These are phyloP conservation scores for Trypanosoma theileri DNA, from an alignment of 208 protist genomes.

Conservation along the genomic window DNA sequence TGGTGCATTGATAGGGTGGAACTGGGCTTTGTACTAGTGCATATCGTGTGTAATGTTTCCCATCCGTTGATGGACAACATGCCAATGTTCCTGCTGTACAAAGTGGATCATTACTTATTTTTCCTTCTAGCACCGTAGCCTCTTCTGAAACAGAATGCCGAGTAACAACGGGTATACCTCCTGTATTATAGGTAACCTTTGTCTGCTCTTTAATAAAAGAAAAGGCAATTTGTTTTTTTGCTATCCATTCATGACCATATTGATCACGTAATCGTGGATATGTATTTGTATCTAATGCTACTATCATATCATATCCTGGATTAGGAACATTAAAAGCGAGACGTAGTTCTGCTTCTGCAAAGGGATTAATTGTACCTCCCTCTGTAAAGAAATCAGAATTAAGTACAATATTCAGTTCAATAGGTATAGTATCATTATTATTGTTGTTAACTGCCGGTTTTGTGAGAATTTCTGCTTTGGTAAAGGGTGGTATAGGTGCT, in stretches of 20 bases:
- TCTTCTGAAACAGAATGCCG: background rate
- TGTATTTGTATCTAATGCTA: background rate
- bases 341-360: background rate
- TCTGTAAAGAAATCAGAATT: background rate
- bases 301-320: conserved; percentile 1
- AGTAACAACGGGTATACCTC: background rate
- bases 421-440: background rate
- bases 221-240: background rate
- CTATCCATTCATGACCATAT: conserved; percentile 8
- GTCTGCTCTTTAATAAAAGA: conserved; percentile 7
- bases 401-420: background rate
- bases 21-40: background rate
- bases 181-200: background rate
- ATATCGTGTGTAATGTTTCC: background rate
- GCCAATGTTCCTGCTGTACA: background rate
- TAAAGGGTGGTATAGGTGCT: background rate
- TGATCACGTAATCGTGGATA: background rate
- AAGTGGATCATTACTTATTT: background rate
- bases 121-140: background rate
- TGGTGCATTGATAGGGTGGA: conserved; percentile 2
- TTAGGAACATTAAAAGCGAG: conserved; percentile 3
- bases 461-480: background rate
- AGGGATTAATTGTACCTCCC: background rate
- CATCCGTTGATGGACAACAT: background rate
- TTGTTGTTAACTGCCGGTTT: background rate